Conservation (phyloP, 192 early-diverging fungal species). For the Dispira parvispora region DNA sequence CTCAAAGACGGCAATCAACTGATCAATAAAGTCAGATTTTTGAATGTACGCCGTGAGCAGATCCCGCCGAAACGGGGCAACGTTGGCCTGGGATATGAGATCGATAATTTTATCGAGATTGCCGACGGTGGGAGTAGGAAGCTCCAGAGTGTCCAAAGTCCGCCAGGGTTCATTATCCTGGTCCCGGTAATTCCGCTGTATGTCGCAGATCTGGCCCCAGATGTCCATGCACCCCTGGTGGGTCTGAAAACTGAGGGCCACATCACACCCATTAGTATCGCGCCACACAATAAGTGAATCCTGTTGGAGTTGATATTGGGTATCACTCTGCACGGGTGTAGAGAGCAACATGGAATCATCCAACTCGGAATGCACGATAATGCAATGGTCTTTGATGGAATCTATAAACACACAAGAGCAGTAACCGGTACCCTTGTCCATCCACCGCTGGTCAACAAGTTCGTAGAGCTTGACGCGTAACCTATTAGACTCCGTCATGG, state of each 20-base stretch:
- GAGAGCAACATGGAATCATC: not conserved
- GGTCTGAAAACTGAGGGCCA: constrained; percentile 89
- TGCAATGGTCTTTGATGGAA: not conserved
- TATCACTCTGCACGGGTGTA: not conserved
- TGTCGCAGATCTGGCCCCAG: constrained; percentile 34
- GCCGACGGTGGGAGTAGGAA: constrained; percentile 51
- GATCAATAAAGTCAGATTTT: constrained; percentile 45
- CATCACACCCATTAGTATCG: constrained; percentile 34
- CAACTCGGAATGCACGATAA: not conserved
- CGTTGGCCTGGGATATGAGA: constrained; percentile 35
- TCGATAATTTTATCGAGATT: constrained; percentile 57
- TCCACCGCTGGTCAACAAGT: not conserved
- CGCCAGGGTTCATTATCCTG: constrained; percentile 3
- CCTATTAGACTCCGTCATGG: not conserved
- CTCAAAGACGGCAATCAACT: constrained; percentile 50
- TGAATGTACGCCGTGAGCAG: constrained; percentile 40
- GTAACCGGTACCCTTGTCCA: not conserved
- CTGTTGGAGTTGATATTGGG: not conserved
- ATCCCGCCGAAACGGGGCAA: constrained; percentile 43
- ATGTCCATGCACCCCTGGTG: constrained; percentile 69
- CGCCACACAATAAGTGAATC: not conserved
- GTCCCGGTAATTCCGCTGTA: constrained; percentile 10
- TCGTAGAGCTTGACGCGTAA: not conserved
- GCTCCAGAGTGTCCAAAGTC: constrained; percentile 9
- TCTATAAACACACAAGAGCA: constrained; percentile 1